Evolutionary conservation across 2,329 filamentous ascomycete species (phyloP).

Genomic region (Grosmannia penicillata): DNA sequence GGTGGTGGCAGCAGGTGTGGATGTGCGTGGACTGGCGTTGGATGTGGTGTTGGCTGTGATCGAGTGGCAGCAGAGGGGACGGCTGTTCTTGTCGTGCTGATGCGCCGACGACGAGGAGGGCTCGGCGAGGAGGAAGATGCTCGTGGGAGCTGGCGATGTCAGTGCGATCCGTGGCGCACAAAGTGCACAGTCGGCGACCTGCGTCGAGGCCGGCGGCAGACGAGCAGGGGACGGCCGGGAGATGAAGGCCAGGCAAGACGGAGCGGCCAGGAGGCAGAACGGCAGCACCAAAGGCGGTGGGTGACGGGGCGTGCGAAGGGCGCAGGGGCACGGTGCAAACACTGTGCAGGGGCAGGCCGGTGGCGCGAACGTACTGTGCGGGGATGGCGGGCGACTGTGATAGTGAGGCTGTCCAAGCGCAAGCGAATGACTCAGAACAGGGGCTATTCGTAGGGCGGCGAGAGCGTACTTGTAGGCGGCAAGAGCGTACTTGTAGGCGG

Average conservation of each 20-base stretch:
- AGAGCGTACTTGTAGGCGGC: no score
- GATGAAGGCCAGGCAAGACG: no score
- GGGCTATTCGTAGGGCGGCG: neutral
- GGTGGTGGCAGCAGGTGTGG: no score
- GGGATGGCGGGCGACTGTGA: neutral
- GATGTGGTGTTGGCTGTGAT: neutral
- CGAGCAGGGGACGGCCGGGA: no score
- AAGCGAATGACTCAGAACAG: conserved; percentile 11
- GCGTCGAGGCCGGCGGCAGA: no score
- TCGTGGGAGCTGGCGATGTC: neutral
- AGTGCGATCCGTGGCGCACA: neutral
- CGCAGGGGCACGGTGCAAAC: neutral
- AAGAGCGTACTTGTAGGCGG: no score
- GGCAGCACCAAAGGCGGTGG: no score
- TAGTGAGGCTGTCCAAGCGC: conserved; percentile 6
- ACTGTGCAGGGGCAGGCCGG: neutral
- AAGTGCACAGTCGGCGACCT: no score
- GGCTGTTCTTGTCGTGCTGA: neutral
- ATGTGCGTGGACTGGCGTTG: no score
- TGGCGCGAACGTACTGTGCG: conserved; percentile 1
- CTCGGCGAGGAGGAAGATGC: neutral
- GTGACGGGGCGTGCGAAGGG: no score
- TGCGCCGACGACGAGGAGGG: neutral
- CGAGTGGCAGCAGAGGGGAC: neutral
- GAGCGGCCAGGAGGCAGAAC: no score